Evolutionary conservation across 306 rosid genomes (phyloP).

Genomic region (Vigna radiata): DNA sequence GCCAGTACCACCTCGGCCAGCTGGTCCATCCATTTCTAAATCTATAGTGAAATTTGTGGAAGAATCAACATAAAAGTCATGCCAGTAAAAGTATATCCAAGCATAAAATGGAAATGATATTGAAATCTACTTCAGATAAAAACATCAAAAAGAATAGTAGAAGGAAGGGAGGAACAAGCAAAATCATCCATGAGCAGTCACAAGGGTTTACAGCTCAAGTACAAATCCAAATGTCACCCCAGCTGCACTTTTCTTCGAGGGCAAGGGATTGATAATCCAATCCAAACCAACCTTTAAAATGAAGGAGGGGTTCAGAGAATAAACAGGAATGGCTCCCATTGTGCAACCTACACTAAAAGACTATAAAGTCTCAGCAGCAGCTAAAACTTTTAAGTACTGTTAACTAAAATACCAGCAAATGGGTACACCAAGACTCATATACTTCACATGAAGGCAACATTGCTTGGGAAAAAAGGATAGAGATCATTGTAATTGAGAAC

Average conservation of each 20-base stretch:
- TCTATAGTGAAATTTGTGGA: conserved; percentile 35
- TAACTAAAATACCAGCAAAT: conserved; percentile 15
- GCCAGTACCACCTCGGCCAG: conserved; percentile 54
- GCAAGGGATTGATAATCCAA: conserved; percentile 12
- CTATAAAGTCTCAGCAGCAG: not conserved
- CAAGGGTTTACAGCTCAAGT: conserved; percentile 15
- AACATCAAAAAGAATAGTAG: conserved; percentile 32
- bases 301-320: conserved; percentile 14
- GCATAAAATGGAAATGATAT: conserved; percentile 30
- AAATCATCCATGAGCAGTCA: not conserved
- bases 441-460: not conserved
- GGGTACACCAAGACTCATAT: not conserved
- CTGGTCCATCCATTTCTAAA: conserved; percentile 64
- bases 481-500: too few relatives aligned
- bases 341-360: conserved; percentile 11
- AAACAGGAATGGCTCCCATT: not conserved
- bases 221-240: conserved; percentile 14
- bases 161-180: not conserved
- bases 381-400: not conserved
- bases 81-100: conserved; percentile 17
- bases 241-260: not conserved
- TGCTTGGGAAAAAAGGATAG: too few relatives aligned
- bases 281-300: conserved; percentile 7
- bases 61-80: conserved; percentile 29
- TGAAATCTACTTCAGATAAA: conserved; percentile 1